Evolutionary conservation across 2,329 filamentous ascomycete species (phyloP), one percentile per base, ranked within the genome.

Genomic region (Chalara sp.): DNA sequence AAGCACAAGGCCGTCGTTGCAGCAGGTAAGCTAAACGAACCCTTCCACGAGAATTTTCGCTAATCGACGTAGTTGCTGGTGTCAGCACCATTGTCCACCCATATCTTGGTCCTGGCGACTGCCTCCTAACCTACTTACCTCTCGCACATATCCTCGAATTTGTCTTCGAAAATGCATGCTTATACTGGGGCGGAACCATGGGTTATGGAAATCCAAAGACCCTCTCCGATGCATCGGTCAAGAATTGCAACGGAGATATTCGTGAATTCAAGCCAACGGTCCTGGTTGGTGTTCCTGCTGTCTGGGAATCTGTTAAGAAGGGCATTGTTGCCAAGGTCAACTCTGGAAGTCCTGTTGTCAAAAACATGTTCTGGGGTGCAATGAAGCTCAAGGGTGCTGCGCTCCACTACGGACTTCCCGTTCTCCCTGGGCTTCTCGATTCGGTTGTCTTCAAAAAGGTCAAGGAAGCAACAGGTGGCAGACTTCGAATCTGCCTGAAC

Each of bases 281-380:
- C 63, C 79, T 99, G 65, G 86, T 96, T 37, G 93, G 93, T 66
- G 93, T 99, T 5, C 93, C 93, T 1, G 91, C 95, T 51, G 86
- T 97, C 33, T 99, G 92, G 91, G 93, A 97, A 72, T 91, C 89
- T 1, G 86, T 97, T 63, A 91, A 89, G 75, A 99, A 99, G 76
- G 92, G 93, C 49, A 88, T 97, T 61, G 75, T 91, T 58, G 69
- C 59, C 13, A 63, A 65, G 69, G 84, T 97, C 53, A 85, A 87
- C 65, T 73, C 78, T 52, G 79, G 86, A 55, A 84, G 83, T 62
- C 69, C 78, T n/a, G 52, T 97, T 41, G 78, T 85, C 52, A 84
- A 77, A 70, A 83, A 84, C 61, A 71, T 97, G 55, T 99, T 99
- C 76, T 84, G 80, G 81, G 74, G 74, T 35, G 81, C 81, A 28